Conservation (phyloP, 768 basidiomycete species). For the Leucosporidium yakuticum region DNA sequence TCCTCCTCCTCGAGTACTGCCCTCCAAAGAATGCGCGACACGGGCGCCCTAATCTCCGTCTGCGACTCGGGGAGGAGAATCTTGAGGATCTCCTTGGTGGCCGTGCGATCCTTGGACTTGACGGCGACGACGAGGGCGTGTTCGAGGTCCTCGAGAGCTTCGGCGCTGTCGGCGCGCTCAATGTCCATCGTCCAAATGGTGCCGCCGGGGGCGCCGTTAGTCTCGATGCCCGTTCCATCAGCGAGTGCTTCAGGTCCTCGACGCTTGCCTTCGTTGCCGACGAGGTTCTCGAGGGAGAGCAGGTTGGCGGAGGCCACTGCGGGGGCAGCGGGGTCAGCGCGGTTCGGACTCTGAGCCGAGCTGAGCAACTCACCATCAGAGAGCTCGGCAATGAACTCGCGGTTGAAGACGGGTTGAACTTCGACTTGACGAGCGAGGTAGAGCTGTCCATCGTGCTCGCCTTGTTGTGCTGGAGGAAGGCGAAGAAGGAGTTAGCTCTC, state of each 20-base stretch:
- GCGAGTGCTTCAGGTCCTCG: constrained; percentile 23
- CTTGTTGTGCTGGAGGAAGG: constrained; percentile 17
- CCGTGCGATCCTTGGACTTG: constrained; percentile 66
- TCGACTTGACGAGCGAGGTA: constrained; percentile 95
- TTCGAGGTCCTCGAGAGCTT: constrained; percentile 41
- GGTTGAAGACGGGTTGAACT: constrained; percentile 60
- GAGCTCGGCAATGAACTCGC: constrained; percentile 84
- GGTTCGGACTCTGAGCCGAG: constrained; percentile 68
- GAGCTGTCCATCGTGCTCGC: constrained; percentile 70
- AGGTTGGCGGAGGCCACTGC: constrained; percentile 54
- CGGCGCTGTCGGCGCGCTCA: constrained; percentile 40
- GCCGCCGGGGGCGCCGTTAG: constrained; percentile 20
- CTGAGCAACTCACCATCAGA: constrained; percentile 59
- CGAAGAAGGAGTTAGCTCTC: neutral
- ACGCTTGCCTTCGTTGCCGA: constrained; percentile 33
- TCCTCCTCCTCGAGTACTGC: constrained; percentile 67
- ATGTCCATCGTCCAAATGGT: constrained; percentile 34
- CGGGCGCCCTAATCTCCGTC: constrained; percentile 57
- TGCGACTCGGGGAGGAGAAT: constrained; percentile 58
- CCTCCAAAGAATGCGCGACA: constrained; percentile 93
- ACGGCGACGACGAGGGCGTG: constrained; percentile 34
- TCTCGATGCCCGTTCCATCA: constrained; percentile 35
- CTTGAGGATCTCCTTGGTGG: constrained; percentile 79
- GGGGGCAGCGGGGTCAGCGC: constrained; percentile 57
- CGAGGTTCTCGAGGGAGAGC: constrained; percentile 66